Base-by-base conservation (phyloP, 257 asterid genomes). In the Solanum lignicaule region DNA sequence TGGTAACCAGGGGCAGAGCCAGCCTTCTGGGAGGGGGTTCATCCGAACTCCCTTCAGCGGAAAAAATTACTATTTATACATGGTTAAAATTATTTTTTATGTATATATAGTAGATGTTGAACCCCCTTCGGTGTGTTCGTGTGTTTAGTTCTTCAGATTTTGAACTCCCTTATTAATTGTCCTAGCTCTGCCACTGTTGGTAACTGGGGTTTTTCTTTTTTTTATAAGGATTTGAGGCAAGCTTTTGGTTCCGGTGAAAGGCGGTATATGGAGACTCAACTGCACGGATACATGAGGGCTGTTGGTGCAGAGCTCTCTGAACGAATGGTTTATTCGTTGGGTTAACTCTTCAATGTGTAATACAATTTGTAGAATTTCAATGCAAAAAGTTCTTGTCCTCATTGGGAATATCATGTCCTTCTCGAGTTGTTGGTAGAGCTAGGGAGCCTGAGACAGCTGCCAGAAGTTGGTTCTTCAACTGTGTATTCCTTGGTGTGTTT, bases 281-380 rank as follows among this genome's bases (percentile, higher is more conserved):
- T 97, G 88, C 94, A 85, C 83, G 89, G 92, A 87, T 95, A 95
- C 87, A 90, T 83, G 86, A 91, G 87, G 83, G 96, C 87, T 72
- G 98, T 96, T 89, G 99, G 99, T 62, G 82, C 88, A 6, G 98
- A 96, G 87, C 99, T 97, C 74, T 92, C 98, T 29, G 90, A 92
- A 90, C 90, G 92, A 87, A 95, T 96, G 96, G 98, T 94, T 69
- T 96, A 92, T 93, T 91, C 92, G 7, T 90, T 90, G 14, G 94
- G 92, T 41, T 96, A 95, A 94, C 89, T 43, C 86, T 29, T 36
- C 73, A 73, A 39, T 74, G 83, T 21, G 52, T 35, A 20, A 73
- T 73, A 35, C 31, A 73, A 10, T 73, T 73, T 73, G 18, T 21
- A 5, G 29, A 35, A 73, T 21, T 73, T 29, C 41, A 46, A 15